Conservation (phyloP, 176 grass and related monocot genomes). For the Thalia dealbata region DNA sequence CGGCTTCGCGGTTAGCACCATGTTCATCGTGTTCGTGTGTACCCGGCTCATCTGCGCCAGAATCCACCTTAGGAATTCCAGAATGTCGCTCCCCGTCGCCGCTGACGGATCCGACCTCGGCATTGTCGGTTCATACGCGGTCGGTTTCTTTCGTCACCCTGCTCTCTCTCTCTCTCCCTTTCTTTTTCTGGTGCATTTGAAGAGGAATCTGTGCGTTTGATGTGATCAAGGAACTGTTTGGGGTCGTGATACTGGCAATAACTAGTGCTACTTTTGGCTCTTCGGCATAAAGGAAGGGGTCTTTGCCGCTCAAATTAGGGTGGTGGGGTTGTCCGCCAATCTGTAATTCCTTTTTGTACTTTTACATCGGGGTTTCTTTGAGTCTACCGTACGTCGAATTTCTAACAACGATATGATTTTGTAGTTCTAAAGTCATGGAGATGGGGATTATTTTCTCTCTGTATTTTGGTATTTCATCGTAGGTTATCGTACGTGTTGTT, state of each 20-base stretch:
- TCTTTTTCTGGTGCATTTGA: not conserved
- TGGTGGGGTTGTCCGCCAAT: not conserved
- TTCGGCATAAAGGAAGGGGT: not conserved
- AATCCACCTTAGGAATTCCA: conserved; percentile 31
- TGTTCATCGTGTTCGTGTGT: conserved; percentile 50
- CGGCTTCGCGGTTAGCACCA: conserved; percentile 60
- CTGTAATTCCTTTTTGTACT: not conserved
- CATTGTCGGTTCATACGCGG: not conserved
- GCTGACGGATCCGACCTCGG: conserved; percentile 22
- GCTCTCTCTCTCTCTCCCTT: not conserved
- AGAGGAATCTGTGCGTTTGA: not conserved
- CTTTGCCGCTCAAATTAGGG: not conserved
- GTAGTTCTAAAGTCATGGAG: not conserved
- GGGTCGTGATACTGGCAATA: not conserved
- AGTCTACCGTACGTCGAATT: not conserved
- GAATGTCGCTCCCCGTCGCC: conserved; percentile 11
- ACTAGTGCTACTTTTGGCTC: not conserved
- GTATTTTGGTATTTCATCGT: not conserved
- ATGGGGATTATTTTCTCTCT: not conserved
- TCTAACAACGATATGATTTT: not conserved
- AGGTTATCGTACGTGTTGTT: not conserved
- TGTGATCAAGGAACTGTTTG: not conserved
- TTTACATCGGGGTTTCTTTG: not conserved
- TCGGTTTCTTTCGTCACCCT: not conserved
- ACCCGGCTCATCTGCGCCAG: conserved; percentile 74